Percentiles rank a stretch among this genome's conserved stretches.
phyloP scores from a whole-genome alignment of 257 asterid species.

The Fraxinus americana region DNA sequence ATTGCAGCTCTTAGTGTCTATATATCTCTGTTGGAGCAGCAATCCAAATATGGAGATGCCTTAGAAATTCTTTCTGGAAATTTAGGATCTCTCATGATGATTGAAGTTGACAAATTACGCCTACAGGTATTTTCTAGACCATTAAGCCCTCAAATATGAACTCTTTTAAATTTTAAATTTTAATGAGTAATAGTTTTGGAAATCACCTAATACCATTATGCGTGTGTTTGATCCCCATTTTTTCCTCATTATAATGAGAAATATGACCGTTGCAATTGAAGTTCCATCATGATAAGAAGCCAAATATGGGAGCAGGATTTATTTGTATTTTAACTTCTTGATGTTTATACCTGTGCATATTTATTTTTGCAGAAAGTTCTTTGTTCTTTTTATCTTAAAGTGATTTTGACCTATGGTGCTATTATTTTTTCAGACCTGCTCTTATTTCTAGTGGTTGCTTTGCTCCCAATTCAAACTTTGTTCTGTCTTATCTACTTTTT shows the following conservation, averaged over 20 bases:
- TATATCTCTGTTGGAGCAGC: conserved; percentile 86
- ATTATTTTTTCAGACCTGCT: background rate
- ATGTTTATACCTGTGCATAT: background rate
- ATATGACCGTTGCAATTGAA: background rate
- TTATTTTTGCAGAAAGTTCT: conserved; percentile 11
- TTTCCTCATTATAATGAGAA: too few species aligned
- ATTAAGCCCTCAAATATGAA: background rate
- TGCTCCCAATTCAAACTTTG: background rate
- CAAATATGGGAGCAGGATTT: conserved; percentile 1
- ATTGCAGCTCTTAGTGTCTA: conserved; percentile 91
- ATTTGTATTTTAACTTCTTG: conserved; percentile 7
- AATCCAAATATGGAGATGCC: conserved; percentile 78
- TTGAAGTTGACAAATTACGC: conserved; percentile 87
- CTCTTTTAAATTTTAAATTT: background rate
- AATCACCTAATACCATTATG: background rate
- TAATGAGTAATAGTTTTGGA: background rate
- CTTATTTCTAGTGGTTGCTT: conserved; percentile 11
- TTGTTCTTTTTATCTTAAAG: background rate
- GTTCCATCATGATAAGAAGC: conserved; percentile 14
- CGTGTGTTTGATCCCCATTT: too few species aligned
- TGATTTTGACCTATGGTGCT: background rate
- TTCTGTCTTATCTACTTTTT: background rate
- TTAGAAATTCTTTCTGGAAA: conserved; percentile 83
- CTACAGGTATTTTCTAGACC: conserved; percentile 72
- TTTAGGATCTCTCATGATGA: conserved; percentile 90